A percentile compares a stretch with the other conserved stretches of the same genome.
Conservation (phyloP, 768 basidiomycete species). For the Cyclocybe aegerita region DNA sequence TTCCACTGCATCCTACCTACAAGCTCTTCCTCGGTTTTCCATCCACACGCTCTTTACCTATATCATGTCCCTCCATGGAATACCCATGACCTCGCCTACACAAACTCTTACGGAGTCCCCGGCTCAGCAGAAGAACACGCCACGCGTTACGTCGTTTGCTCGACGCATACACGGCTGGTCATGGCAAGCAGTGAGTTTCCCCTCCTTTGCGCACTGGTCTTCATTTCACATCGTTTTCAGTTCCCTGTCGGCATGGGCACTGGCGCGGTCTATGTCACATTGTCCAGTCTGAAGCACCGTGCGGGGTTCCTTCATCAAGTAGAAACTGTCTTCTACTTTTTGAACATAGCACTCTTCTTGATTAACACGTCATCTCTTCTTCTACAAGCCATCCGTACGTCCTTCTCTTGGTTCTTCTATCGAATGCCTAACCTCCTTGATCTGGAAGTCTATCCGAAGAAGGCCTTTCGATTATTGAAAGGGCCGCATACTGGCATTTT, state of each 20-base stretch:
- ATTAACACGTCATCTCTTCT: slow-evolving; percentile 41
- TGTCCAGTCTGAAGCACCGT: slow-evolving; percentile 38
- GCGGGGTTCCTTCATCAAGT: slow-evolving; percentile 29
- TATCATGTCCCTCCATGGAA: neutral
- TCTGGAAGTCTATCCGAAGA: slow-evolving; percentile 39
- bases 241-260: slow-evolving; percentile 52
- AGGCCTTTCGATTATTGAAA: slow-evolving; percentile 39
- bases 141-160: slow-evolving; percentile 32
- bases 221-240: slow-evolving; percentile 19
- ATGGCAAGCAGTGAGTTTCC: slow-evolving; percentile 44
- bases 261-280: slow-evolving; percentile 47
- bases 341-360: slow-evolving; percentile 43
- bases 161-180: slow-evolving; percentile 50
- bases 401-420: neutral
- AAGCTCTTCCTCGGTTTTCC: too few species aligned
- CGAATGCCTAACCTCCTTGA: neutral
- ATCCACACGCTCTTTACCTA: too few species aligned
- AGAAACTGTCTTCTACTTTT: slow-evolving; percentile 45
- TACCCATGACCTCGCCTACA: neutral
- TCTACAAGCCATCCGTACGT: slow-evolving; percentile 41
- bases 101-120: neutral
- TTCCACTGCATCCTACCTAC: too few species aligned
- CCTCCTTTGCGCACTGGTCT: neutral
- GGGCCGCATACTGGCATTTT: slow-evolving; percentile 48
- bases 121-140: neutral